These are phyloP conservation scores for Bretschneidera sinensis DNA, from an alignment of 345 rosid genomes.

Conservation along the genomic window DNA sequence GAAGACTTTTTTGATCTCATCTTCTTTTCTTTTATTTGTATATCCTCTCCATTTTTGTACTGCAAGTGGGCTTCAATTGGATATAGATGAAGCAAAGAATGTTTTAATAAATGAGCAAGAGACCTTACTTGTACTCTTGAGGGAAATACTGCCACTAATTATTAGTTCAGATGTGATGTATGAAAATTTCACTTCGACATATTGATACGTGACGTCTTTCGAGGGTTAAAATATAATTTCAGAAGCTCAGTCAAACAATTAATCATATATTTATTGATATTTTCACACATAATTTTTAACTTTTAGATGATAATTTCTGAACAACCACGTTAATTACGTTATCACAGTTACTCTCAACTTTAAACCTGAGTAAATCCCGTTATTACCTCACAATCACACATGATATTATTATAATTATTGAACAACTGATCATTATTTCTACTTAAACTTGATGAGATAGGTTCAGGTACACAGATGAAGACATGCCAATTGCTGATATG, in stretches of 20 bases:
- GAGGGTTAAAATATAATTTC: too few relatives aligned
- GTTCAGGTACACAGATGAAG: not conserved
- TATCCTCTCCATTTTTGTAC: conserved; percentile 4
- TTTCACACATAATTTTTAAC: too few relatives aligned
- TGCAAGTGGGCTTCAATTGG: conserved; percentile 18
- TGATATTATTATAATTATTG: not conserved
- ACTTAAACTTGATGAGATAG: not conserved
- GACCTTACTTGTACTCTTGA: too few relatives aligned
- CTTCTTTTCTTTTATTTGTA: conserved; percentile 13
- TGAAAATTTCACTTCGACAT: too few relatives aligned
- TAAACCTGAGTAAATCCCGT: conserved; percentile 16
- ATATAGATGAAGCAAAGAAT: conserved; percentile 6
- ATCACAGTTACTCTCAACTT: too few relatives aligned
- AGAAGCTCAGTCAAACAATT: too few relatives aligned
- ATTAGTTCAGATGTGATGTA: too few relatives aligned
- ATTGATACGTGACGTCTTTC: too few relatives aligned
- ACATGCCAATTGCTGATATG: conserved; percentile 11
- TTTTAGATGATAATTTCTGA: too few relatives aligned
- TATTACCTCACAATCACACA: not conserved
- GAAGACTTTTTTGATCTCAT: conserved; percentile 29
- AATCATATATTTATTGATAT: conserved; percentile 1
- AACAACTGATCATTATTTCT: too few relatives aligned
- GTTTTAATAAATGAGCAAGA: conserved; percentile 1
- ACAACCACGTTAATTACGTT: too few relatives aligned
- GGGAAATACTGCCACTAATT: too few relatives aligned